phyloP scores from a whole-genome alignment of 2,329 filamentous ascomycete species.

The Aspergillus cejpii region DNA sequence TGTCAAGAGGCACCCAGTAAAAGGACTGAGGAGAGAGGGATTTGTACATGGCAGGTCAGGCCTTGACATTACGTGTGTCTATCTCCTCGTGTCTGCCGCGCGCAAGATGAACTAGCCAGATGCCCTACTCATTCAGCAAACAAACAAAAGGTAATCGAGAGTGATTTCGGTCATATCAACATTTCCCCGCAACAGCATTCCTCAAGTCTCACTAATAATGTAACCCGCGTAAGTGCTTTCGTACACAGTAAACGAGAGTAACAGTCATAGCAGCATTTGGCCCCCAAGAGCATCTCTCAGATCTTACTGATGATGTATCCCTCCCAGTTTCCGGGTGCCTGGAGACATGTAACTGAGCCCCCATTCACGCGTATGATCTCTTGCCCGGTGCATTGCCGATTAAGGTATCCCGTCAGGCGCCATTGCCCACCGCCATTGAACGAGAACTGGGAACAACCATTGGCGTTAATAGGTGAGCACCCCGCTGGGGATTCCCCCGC shows the following conservation, averaged over 20 bases:
- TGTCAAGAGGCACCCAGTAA: not conserved
- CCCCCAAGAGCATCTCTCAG: not conserved
- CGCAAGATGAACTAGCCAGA: not conserved
- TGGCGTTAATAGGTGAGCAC: too few relatives aligned
- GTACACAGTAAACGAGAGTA: not conserved
- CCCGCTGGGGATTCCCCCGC: not conserved
- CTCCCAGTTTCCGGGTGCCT: not conserved
- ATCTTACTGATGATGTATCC: not conserved
- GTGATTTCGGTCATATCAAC: not conserved
- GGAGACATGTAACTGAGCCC: not conserved
- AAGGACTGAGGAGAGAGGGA: not conserved
- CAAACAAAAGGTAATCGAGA: not conserved
- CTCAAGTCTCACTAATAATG: not conserved
- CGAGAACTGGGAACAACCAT: not conserved
- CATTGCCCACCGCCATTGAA: not conserved
- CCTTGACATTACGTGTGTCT: not conserved
- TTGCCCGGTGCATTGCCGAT: not conserved
- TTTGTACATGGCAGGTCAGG: not conserved
- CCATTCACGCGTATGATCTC: not conserved
- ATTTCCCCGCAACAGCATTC: not conserved
- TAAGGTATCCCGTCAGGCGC: not conserved
- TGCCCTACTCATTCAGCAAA: not conserved
- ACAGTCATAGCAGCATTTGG: not conserved
- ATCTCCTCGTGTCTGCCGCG: not conserved
- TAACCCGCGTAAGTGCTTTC: not conserved